A percentile compares a stretch with the other conserved stretches of the same genome.
Evolutionary conservation across 176 grass and related monocot species (phyloP).

Genomic region (Cenchrus americanus): DNA sequence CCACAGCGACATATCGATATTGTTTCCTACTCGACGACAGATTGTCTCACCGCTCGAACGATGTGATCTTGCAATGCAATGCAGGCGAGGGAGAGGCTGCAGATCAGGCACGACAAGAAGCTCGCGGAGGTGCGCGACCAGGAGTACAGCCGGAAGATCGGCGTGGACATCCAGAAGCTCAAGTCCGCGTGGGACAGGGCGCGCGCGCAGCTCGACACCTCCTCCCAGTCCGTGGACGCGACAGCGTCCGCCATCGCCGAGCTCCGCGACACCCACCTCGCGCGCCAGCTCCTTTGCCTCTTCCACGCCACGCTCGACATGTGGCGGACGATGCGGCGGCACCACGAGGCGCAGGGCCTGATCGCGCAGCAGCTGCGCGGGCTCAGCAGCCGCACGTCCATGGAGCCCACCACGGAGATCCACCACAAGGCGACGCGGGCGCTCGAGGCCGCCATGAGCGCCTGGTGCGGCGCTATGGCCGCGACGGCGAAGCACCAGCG

Average conservation of each 20-base stretch:
- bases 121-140: constrained; percentile 43
- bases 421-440: constrained; percentile 64
- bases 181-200: constrained; percentile 63
- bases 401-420: constrained; percentile 64
- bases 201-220: constrained; percentile 46
- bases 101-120: constrained; percentile 74
- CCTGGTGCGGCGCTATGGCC: constrained; percentile 56
- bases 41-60: neutral
- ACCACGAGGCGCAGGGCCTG: constrained; percentile 63
- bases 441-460: constrained; percentile 61
- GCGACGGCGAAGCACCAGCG: constrained; percentile 61
- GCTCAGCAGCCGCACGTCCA: constrained; percentile 55
- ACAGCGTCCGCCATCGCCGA: constrained; percentile 53
- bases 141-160: constrained; percentile 62
- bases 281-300: constrained; percentile 64
- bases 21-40: neutral
- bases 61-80: neutral
- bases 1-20: neutral
- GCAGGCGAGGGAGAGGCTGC: constrained; percentile 64
- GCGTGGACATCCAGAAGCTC: constrained; percentile 61
- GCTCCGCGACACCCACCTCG: constrained; percentile 70
- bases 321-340: constrained; percentile 63
- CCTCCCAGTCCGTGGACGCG: constrained; percentile 50
- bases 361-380: constrained; percentile 73
- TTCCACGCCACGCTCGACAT: constrained; percentile 56